Evolutionary conservation across 495 filamentous ascomycete species (phyloP), one percentile per base, ranked within the genome.

Genomic region (Cercophora newfieldiana): DNA sequence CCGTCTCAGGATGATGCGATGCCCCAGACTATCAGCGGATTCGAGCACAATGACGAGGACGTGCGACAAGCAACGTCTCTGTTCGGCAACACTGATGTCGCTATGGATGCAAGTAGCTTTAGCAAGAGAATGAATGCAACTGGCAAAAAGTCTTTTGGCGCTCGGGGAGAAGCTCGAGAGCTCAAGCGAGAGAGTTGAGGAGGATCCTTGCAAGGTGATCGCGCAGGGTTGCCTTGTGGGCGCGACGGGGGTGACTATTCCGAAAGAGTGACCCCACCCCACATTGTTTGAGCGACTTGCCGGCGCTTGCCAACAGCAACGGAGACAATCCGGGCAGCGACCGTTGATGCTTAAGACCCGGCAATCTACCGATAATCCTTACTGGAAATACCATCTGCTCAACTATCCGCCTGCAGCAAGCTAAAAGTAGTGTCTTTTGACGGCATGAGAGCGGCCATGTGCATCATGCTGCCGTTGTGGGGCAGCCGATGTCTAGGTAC

Each of bases 1-100:
- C 21, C 58, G 71, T 73, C 66, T 67, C 68, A 63, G 63, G 47
- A 28, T 70, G 61, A 31, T 18, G 28, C 58, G 58, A 60, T 21
- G 54, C 47, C 16, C 21, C 28, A 19, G 26, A 22, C 7, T n/a
- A 37, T 31, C 60, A 50, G 60, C 60, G 18, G 60, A 63, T 53
- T 12, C 47, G 16, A 47, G 26, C 7, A 16, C 31, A 19, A 29
- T 29, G 26, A 18, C 18, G 16, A 24, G 8, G 21, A 19, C 14
- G 7, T 30, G 37, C 49, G 60, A 63, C 60, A 24, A 25, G 5
- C 49, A 7, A 63, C 47, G 58, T 61, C 58, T 61, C 31, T 49
- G 58, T 8, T 29, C 58, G 19, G 58, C 21, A 61, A 24, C 31
- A 22, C 19, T 59, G 54, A 58, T 19, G 31, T 26, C 25, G 33